Base-by-base conservation (phyloP, 2,329 filamentous ascomycete genomes). In the Aspergillus fumigatiaffinis region DNA sequence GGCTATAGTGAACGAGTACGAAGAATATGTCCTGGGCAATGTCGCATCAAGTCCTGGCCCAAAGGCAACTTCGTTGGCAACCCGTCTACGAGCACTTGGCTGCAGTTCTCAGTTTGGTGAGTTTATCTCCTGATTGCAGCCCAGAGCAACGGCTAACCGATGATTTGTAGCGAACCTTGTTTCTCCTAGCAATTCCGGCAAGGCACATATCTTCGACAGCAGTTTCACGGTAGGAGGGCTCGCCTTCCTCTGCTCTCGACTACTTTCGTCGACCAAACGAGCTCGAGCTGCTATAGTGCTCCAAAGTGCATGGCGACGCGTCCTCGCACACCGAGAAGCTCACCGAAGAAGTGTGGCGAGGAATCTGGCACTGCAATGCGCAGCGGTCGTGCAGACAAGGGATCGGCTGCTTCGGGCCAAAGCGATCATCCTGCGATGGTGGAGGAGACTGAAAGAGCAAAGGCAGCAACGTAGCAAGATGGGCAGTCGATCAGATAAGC, bases 241-340 rank as follows among this genome's bases (percentile, higher is more conserved):
- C 7, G 78, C 83, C 3, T 86, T 86, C 67, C 77, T 87, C 5
- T 84, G 83, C 46, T 84, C 82, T 3, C 78, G 84, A 44, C 72
- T 87, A 1, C 73, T 87, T 3, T 78, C 80, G 0, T 75, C 83
- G 5, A 78, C 79, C 1, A 76, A 76, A 55, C 72, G 71, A 12
- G 73, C 77, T 56, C 77, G 79, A 47, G 84, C 84, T 2, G 83
- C 83, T 0, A 67, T 73, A 2, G 73, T 74, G 0, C 77, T 87
- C 17, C 84, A 87, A 65, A 72, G 73, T 17, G 75, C 76, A 6
- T 86, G 79, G 73, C 79, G 84, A 55, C 63, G 61, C 23, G 63
- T 61, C 12, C 56, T 66, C 8, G 46, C 57, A 23, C 53, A 47
- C 23, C 66, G 64, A 21, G 58, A 66, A 35, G n/a, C 54, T 2